phyloP scores from a whole-genome alignment of 352 stramenopile species.

The Globisporangium emineosum region DNA sequence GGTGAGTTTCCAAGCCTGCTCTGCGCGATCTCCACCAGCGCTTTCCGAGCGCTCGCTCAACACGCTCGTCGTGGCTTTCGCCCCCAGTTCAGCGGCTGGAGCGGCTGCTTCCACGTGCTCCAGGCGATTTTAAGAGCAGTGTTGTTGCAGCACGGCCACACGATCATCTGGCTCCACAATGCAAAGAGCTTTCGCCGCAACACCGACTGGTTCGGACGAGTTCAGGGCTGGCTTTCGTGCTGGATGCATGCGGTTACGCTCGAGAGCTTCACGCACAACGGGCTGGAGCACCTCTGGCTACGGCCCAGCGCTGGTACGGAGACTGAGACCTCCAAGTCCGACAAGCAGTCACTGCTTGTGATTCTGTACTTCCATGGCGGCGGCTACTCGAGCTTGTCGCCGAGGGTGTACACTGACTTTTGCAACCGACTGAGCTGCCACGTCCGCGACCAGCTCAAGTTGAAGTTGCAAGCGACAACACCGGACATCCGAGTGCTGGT shows the following conservation, averaged over 20 bases:
- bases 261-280: conserved; percentile 35
- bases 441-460: conserved; percentile 18
- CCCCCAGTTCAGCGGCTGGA: conserved; percentile 39
- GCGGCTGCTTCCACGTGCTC: conserved; percentile 37
- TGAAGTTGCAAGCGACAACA: no score
- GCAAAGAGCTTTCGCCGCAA: conserved; percentile 33
- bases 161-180: conserved; percentile 37
- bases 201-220: conserved; percentile 30
- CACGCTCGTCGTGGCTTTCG: conserved; percentile 10
- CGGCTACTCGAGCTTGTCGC: conserved; percentile 50
- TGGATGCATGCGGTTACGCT: conserved; percentile 20
- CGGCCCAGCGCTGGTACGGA: not conserved
- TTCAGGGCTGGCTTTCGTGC: conserved; percentile 29
- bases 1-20: not conserved
- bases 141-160: conserved; percentile 24
- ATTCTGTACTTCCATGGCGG: conserved; percentile 64
- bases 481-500: conserved; percentile 39
- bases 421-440: conserved; percentile 30
- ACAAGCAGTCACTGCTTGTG: conserved; percentile 25
- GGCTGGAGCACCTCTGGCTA: conserved; percentile 55
- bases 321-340: not conserved
- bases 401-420: conserved; percentile 53
- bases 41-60: not conserved
- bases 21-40: not conserved
- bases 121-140: conserved; percentile 34